Base-by-base conservation (phyloP, 106 monocot species). In the Phalaenopsis equestris region DNA sequence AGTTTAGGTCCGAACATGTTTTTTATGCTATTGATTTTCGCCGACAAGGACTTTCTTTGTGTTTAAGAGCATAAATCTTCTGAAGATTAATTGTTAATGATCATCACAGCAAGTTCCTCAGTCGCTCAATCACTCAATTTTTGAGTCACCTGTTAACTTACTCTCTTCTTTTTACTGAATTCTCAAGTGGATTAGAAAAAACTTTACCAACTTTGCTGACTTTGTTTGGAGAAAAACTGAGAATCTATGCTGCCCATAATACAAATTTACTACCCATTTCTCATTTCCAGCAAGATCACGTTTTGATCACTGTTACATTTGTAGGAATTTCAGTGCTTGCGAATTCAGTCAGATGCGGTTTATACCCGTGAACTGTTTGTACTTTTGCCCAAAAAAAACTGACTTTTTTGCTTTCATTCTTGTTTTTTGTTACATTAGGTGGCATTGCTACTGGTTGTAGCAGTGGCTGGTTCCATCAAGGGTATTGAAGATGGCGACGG, bases 401-500 rank as follows among this genome's bases (percentile, higher is more conserved):
- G 75, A 81, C 39, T 73, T 18, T 39, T 56, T 55, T 74, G 45
- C 16, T 24, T 18, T 39, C 10, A 55, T 49, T 39, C 36, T 10
- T 21, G 48, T 21, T 73, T 81, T 56, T 41, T 74, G 56, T 82
- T 61, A 78, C 45, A 41, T 77, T 75, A 85, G 81, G 85, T 77
- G 49, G 56, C 73, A 37, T 72, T 78, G 24, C 55, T 85, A 21
- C 78, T 81, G 55, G 36, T 75, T 81, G 23, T 81, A 41, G 72
- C 23, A 74, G 46, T 58, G 18, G 73, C 43, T 41, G 42, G 23
- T 52, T 16, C 78, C 72, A 21, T 41, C 17, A 17, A 15, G 58
- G 64, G 77, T 49, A 42, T 38, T 56, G 64, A 42, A 55, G 49
- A 76, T 24, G 73, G 8, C 5, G 68, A 85, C 68, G 85, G 81